Evolutionary conservation across 208 protist genomes (phyloP).

Genomic region (Leishmania lainsoni): DNA sequence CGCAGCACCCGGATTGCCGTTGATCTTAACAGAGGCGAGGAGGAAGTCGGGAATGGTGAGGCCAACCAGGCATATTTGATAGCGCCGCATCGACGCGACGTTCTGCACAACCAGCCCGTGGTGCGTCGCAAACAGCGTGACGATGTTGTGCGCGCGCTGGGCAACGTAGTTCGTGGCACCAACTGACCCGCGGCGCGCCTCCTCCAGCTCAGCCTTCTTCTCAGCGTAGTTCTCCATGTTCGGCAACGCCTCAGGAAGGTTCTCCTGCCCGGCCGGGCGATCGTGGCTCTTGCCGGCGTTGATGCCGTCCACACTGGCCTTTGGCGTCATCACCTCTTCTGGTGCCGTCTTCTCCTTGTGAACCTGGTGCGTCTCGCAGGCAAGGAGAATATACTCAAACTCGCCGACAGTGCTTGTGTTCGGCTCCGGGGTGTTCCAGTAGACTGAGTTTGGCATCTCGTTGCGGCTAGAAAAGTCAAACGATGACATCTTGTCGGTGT

Average conservation of each 20-base stretch:
- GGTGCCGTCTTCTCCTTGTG: slow-evolving; percentile 17
- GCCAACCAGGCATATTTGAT: slow-evolving; percentile 90
- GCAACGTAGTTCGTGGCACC: slow-evolving; percentile 62
- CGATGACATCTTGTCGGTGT: slow-evolving; percentile 79
- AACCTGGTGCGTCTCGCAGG: slow-evolving; percentile 86
- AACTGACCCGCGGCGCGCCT: slow-evolving; percentile 44
- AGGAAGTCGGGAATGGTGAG: slow-evolving; percentile 93
- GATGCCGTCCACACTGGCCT: neutral
- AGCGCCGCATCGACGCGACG: slow-evolving; percentile 65
- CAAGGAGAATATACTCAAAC: slow-evolving; percentile 87
- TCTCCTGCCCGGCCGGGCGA: slow-evolving; percentile 37
- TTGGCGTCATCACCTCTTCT: slow-evolving; percentile 6
- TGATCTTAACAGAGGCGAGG: slow-evolving; percentile 83
- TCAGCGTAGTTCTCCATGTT: slow-evolving; percentile 89
- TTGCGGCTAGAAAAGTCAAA: slow-evolving; percentile 80
- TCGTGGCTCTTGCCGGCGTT: slow-evolving; percentile 19
- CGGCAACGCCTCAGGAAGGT: slow-evolving; percentile 66
- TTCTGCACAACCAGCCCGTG: slow-evolving; percentile 89
- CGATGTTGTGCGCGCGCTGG: slow-evolving; percentile 75
- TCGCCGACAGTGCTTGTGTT: slow-evolving; percentile 85
- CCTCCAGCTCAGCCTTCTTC: slow-evolving; percentile 40
- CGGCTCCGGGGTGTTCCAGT: slow-evolving; percentile 90
- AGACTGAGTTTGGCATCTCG: slow-evolving; percentile 78
- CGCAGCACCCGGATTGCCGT: slow-evolving; percentile 73
- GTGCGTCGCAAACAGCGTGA: slow-evolving; percentile 87